Evolutionary conservation across 208 protist species (phyloP), one percentile per base, ranked within the genome.

Genomic region (Jaenimonas drosophilae): DNA sequence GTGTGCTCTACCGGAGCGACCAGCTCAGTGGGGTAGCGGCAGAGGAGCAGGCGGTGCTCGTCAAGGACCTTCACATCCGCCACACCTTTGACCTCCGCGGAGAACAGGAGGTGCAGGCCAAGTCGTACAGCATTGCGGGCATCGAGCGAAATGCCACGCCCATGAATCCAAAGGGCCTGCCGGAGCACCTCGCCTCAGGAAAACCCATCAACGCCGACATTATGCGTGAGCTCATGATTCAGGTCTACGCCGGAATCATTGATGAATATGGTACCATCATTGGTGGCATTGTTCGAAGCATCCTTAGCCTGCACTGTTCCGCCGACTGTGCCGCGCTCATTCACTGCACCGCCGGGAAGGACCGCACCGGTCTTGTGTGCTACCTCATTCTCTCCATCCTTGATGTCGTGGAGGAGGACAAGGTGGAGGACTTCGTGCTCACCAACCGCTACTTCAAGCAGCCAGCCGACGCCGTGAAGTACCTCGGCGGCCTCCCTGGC

Each of bases 331-430:
- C 64, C 12, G 23, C 43, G 20, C 34, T 71, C 21, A 36, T 76
- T 17, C 68, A 76, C 58, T 76, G 68, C 63, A 71, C 68, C 1
- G 64, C 68, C 21, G 68, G 68, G 34, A 76, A 70, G 33, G 68
- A 76, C 29, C 49, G 68, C 20, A 76, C 63, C 6, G 63, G 68
- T 14, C 50, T 63, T 38, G 40, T 47, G 27, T 58, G 38, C 16
- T 53, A 53, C 19, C 39, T 71, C 20, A 32, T 76, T 2, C 45
- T 71, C 4, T 39, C 41, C 9, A 47, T 76, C 11, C 49, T 70
- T 11, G 58, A 54, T 4, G 50, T 76, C 20, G 38, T 19, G 2
- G 42, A 65, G n/a, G 34, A 70, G 34, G 48, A 47, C 11, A 60
- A 59, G 20, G 37, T 59, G 2, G 29, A 41, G 12, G 68, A 76